phyloP scores from a whole-genome alignment of 2,329 filamentous ascomycete species.

The Fusarium sp. region DNA sequence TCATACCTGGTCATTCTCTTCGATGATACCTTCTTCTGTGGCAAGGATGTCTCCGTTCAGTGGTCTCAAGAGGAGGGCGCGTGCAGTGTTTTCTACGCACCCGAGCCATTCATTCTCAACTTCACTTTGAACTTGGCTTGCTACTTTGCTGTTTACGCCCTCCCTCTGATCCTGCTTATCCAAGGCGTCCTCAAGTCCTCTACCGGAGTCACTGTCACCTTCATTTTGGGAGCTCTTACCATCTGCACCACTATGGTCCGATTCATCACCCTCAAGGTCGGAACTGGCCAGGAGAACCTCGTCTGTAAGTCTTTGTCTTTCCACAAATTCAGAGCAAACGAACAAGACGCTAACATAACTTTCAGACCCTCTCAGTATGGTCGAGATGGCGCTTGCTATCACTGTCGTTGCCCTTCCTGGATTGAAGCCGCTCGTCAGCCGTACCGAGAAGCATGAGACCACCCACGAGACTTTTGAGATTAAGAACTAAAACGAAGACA shows the following conservation, averaged over 20 bases:
- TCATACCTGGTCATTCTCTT: constrained; percentile 49
- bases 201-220: constrained; percentile 32
- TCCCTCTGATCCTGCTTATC: constrained; percentile 47
- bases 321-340: accelerated
- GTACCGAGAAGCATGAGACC: constrained; percentile 14
- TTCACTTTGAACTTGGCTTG: constrained; percentile 50
- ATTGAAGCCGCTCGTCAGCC: constrained; percentile 31
- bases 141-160: constrained; percentile 49
- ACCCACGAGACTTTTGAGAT: constrained; percentile 9
- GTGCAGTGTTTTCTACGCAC: constrained; percentile 51
- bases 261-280: constrained; percentile 33
- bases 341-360: neutral
- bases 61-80: constrained; percentile 52
- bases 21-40: constrained; percentile 52
- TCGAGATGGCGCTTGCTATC: constrained; percentile 35
- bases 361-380: constrained; percentile 38
- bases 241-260: constrained; percentile 35
- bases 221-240: constrained; percentile 32
- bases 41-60: constrained; percentile 49
- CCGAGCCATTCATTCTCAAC: constrained; percentile 50
- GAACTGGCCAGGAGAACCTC: constrained; percentile 39
- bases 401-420: constrained; percentile 39
- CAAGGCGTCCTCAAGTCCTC: constrained; percentile 37
- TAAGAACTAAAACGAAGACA: constrained; percentile 9
- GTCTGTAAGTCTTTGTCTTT: constrained; percentile 28